Conservation (phyloP, 495 filamentous ascomycete species). For the Penicillium pulvis region DNA sequence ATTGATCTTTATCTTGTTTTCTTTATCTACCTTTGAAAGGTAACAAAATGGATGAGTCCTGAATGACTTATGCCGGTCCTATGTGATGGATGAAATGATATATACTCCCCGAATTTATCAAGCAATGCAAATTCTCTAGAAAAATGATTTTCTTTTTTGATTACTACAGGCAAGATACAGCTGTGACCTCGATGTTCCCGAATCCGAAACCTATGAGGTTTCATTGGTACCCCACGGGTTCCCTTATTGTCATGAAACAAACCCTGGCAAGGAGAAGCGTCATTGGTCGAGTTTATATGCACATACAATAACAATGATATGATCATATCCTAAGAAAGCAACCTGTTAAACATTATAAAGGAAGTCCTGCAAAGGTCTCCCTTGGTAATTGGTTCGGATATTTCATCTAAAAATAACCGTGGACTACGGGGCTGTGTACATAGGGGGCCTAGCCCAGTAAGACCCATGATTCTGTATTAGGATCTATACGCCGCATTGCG, state of each 20-base stretch:
- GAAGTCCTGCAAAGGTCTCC: background rate
- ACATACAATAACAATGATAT: background rate
- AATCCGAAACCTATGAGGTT: background rate
- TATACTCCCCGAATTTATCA: conserved; percentile 19
- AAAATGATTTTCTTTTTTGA: background rate
- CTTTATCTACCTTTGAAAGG: conserved; percentile 17
- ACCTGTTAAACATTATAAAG: background rate
- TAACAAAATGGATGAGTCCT: conserved; percentile 20
- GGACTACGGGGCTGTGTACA: background rate
- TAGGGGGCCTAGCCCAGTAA: conserved; percentile 1
- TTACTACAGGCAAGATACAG: background rate
- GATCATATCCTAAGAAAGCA: background rate
- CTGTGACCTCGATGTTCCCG: background rate
- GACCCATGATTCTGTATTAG: background rate
- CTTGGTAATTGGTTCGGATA: background rate
- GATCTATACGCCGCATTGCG: background rate
- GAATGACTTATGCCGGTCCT: conserved; percentile 25
- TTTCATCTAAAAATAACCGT: conserved; percentile 3
- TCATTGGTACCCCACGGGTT: background rate
- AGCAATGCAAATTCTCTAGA: conserved; percentile 13
- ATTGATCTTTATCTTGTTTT: conserved; percentile 14
- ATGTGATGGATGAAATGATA: conserved; percentile 33
- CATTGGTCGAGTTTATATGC: background rate
- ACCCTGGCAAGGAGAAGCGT: background rate
- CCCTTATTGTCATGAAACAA: background rate